phyloP scores from a whole-genome alignment of 495 filamentous ascomycete species.

The Trypethelium eluteriae region DNA sequence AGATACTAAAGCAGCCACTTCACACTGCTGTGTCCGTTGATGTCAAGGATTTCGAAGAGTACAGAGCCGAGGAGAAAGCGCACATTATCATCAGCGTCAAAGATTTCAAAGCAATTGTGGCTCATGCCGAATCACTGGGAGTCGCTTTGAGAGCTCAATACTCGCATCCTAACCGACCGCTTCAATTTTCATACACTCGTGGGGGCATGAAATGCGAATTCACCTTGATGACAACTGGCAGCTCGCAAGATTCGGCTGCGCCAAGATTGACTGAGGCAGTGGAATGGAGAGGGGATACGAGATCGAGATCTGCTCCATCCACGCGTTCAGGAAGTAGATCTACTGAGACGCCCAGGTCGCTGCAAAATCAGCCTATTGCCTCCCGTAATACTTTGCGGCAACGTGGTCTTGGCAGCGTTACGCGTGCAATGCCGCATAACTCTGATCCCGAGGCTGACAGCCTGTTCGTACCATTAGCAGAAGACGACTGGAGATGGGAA shows the following conservation, averaged over 20 bases:
- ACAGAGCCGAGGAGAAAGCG: constrained; percentile 66
- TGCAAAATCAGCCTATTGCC: constrained; percentile 13
- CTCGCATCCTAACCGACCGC: constrained; percentile 68
- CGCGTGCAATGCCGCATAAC: constrained; percentile 33
- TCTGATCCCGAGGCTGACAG: constrained; percentile 65
- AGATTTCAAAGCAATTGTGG: constrained; percentile 85
- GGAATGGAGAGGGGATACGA: background rate
- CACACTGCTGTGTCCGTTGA: constrained; percentile 87
- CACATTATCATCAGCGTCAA: constrained; percentile 88
- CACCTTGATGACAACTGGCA: constrained; percentile 90
- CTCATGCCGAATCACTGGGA: constrained; percentile 71
- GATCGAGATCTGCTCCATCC: background rate
- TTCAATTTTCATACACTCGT: constrained; percentile 69
- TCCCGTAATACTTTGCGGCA: background rate
- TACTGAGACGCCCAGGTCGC: constrained; percentile 24
- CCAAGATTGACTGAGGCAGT: constrained; percentile 26
- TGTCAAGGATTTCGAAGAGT: constrained; percentile 77
- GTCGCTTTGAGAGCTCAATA: constrained; percentile 67
- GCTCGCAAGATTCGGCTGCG: constrained; percentile 45
- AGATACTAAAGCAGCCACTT: constrained; percentile 85
- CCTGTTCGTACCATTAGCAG: constrained; percentile 66
- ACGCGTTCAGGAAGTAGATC: constrained; percentile 16
- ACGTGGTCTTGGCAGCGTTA: background rate
- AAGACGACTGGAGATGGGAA: constrained; percentile 74
- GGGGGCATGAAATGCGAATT: constrained; percentile 78